Evolutionary conservation across 2,329 filamentous ascomycete genomes (phyloP), one percentile per base, ranked within the genome.

Genomic region (Neofusicoccum parvum): DNA sequence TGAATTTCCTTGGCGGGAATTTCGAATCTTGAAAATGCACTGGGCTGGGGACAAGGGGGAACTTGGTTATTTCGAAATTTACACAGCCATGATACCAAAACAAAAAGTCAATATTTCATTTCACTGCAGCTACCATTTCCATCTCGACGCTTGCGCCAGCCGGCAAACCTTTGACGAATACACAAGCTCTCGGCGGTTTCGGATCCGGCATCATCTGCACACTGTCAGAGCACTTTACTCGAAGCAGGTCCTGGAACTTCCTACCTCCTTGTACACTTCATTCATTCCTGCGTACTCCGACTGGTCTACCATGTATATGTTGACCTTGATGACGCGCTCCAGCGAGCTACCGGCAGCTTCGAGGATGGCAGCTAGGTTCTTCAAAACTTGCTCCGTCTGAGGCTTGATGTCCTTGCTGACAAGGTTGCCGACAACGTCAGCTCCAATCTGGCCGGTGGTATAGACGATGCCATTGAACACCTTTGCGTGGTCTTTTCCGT

Each of bases 271-370:
- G 64, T 77, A 78, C 1, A 69, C 75, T 69, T 77, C 73, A 62
- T 78, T 77, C 72, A 74, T 73, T 14, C 69, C 72, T 3, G 69
- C 71, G 60, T 73, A 74, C 50, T 74, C 70, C 45, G 71, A 69
- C 69, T 72, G 72, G 66, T 73, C 71, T 37, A 70, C 69, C 17
- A 74, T 68, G 66, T 72, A 74, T 37, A 74, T 71, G 66, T 74
- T 74, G 64, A 69, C 70, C 62, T 73, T 74, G 66, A 74, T 69
- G 34, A 74, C 73, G 64, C 73, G 68, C 20, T 73, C 71, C 17
- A 74, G 62, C 17, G 70, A 72, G 1, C 71, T 73, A 1, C 72
- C 72, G 9, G 72, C 59, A 37, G 71, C 66, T 65, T 74, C 72
- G n/a, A 74, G 69, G 49, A 74, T 70, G 50, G 71, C 71, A 49